These are phyloP conservation scores for Cordia subcordata DNA, from an alignment of 257 asterid species.

Conservation along the genomic window DNA sequence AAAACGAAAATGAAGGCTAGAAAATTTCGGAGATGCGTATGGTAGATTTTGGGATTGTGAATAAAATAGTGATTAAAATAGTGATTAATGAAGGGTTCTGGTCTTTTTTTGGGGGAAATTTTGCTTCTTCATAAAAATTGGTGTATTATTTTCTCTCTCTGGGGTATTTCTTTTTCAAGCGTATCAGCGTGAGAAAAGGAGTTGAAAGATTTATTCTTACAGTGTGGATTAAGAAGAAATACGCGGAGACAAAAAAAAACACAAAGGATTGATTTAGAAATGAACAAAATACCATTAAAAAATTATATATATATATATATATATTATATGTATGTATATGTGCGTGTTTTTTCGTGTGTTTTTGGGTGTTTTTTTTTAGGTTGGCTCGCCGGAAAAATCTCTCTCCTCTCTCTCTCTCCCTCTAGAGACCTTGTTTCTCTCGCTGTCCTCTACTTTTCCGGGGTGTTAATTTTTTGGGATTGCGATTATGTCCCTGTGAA, in stretches of 20 bases:
- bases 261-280: constrained; percentile 5
- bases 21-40: not conserved
- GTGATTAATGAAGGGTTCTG: too few species aligned
- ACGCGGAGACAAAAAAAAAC: not conserved
- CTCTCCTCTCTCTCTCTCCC: constrained; percentile 12
- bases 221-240: not conserved
- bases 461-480: not conserved
- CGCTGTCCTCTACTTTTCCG: constrained; percentile 1
- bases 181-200: constrained; percentile 20
- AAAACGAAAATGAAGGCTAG: not conserved
- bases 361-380: constrained; percentile 7
- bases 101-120: too few species aligned
- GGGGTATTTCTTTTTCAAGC: not conserved
- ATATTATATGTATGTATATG: not conserved
- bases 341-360: not conserved
- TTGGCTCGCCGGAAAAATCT: constrained; percentile 14
- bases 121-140: not conserved
- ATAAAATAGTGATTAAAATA: constrained; percentile 6
- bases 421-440: not conserved
- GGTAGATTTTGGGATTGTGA: constrained; percentile 4
- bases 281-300: constrained; percentile 10
- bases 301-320: not conserved
- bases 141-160: not conserved
- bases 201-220: constrained; percentile 4
- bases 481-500: not conserved